phyloP scores from a whole-genome alignment of 2,329 filamentous ascomycete genomes.

The Pezicula rhizophila region DNA sequence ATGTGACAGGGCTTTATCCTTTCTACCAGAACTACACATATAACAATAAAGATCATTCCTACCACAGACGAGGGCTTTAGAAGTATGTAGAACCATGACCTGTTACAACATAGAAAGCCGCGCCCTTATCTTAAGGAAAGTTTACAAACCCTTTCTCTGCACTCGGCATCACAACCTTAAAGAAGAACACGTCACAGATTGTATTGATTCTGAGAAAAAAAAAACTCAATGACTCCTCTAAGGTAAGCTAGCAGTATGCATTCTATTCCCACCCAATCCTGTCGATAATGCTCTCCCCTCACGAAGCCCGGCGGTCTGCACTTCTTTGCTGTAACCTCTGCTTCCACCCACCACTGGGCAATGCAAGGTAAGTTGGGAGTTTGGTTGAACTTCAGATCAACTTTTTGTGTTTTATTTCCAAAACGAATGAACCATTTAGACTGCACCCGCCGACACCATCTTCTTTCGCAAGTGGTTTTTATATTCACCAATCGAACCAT shows the following conservation, averaged over 20 bases:
- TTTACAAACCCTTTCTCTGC: too few species aligned
- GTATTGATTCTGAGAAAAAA: neutral
- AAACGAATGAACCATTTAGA: constrained; percentile 46
- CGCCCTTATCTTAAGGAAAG: too few species aligned
- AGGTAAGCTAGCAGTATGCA: neutral
- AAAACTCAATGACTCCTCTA: neutral
- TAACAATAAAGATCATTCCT: too few species aligned
- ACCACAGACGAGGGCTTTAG: too few species aligned
- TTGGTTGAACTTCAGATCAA: constrained; percentile 10
- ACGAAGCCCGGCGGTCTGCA: neutral
- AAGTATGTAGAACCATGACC: too few species aligned
- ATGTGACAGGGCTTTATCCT: too few species aligned
- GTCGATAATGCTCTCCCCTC: neutral
- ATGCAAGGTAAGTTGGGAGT: too few species aligned
- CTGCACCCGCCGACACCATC: constrained; percentile 85
- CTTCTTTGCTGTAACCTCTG: neutral
- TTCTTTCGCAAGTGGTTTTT: constrained; percentile 99
- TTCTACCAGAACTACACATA: too few species aligned
- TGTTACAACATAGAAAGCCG: too few species aligned
- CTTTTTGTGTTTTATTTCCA: constrained; percentile 12
- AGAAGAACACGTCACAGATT: too few species aligned
- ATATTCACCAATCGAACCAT: constrained; percentile 86
- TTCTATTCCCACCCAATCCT: neutral
- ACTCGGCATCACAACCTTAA: neutral
- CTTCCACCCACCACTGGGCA: neutral